Evolutionary conservation across 371 early-diverging fungal genomes (phyloP).

Genomic region (Mucor mucedo): DNA sequence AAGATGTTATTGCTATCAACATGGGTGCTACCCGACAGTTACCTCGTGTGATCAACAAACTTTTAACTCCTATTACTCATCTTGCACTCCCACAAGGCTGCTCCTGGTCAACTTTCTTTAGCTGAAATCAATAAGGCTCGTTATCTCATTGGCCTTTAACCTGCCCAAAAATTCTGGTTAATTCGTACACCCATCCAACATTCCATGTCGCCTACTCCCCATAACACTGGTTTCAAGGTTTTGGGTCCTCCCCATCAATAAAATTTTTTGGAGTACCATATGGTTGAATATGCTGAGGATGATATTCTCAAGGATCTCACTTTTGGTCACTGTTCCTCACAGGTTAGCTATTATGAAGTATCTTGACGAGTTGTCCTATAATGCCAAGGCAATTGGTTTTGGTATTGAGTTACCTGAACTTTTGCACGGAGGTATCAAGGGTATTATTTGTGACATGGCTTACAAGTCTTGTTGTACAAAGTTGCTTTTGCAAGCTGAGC

Average conservation of each 20-base stretch:
- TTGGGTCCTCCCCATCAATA: constrained; percentile 88
- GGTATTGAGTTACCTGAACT: constrained; percentile 65
- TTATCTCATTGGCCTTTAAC: constrained; percentile 71
- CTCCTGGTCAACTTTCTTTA: constrained; percentile 94
- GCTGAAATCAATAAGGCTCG: constrained; percentile 79
- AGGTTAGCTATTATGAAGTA: constrained; percentile 84
- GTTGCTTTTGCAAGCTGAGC: constrained; percentile 64
- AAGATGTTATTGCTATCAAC: constrained; percentile 90
- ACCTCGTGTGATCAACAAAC: constrained; percentile 84
- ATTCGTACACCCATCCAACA: constrained; percentile 90
- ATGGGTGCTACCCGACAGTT: constrained; percentile 92
- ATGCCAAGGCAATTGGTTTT: constrained; percentile 85
- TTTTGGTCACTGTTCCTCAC: constrained; percentile 95
- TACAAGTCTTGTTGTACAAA: constrained; percentile 89
- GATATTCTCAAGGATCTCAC: constrained; percentile 57
- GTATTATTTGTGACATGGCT: constrained; percentile 92
- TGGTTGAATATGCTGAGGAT: constrained; percentile 66
- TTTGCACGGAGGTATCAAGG: constrained; percentile 59
- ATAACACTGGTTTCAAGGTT: constrained; percentile 88
- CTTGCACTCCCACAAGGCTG: constrained; percentile 81
- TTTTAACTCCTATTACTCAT: constrained; percentile 94
- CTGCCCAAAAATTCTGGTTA: constrained; percentile 76
- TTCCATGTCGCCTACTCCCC: constrained; percentile 90
- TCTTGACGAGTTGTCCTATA: constrained; percentile 71
- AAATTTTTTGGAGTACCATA: constrained; percentile 72